Percentiles rank a stretch among this genome's conserved stretches.
Evolutionary conservation across 495 filamentous ascomycete genomes (phyloP).

Genomic region (Neurospora sp.): DNA sequence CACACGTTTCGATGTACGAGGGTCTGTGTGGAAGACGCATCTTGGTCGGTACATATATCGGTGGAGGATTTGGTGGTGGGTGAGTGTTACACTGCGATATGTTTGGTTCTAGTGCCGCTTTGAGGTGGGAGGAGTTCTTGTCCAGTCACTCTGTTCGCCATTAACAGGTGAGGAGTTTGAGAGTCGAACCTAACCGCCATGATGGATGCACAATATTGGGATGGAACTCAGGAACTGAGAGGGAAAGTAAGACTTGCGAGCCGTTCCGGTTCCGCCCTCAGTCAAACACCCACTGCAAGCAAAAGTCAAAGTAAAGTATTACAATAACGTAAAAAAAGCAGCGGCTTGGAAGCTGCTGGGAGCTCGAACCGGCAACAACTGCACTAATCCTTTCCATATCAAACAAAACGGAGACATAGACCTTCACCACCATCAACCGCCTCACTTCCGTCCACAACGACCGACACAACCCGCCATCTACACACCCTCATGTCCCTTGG

Average conservation of each 20-base stretch:
- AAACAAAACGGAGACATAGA: neutral
- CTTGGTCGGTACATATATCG: neutral
- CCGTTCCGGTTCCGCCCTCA: neutral
- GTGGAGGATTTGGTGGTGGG: neutral
- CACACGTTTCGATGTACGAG: neutral
- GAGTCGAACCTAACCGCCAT: neutral
- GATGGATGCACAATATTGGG: neutral
- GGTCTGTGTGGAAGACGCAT: neutral
- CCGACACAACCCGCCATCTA: neutral
- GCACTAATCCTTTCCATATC: neutral
- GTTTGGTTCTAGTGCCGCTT: neutral
- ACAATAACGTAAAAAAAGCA: neutral
- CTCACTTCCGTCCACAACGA: neutral
- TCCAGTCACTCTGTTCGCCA: neutral
- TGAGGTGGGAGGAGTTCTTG: neutral
- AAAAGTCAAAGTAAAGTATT: neutral
- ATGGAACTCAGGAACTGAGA: neutral
- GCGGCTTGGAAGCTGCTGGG: neutral
- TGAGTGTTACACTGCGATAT: neutral
- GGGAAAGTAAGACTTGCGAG: neutral
- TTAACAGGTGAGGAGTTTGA: neutral
- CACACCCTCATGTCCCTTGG: neutral
- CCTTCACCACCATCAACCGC: neutral
- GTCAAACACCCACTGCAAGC: neutral
- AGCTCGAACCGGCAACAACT: neutral